A percentile compares a stretch with the other conserved stretches of the same genome.
Conservation (phyloP, 2,329 filamentous ascomycete genomes). For the Pestalotiopsis sp. region DNA sequence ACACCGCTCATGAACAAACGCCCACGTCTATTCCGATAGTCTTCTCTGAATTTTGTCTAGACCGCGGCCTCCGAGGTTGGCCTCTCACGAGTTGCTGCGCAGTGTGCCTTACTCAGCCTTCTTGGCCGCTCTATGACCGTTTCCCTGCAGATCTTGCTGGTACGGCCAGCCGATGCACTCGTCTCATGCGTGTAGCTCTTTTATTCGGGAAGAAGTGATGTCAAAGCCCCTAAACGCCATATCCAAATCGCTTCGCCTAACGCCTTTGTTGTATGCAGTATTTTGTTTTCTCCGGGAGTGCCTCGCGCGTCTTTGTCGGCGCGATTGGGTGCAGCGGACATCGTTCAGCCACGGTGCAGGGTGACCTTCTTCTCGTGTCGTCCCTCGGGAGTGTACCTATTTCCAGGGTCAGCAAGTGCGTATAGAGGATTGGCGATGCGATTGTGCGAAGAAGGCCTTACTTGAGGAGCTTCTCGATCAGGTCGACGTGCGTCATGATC, state of each 20-base stretch:
- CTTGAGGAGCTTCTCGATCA: conserved; percentile 98
- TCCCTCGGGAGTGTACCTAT: conserved; percentile 65
- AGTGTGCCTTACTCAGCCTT: not conserved
- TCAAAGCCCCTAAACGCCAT: not conserved
- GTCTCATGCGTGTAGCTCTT: not conserved
- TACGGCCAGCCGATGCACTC: not conserved
- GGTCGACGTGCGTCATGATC: conserved; percentile 99
- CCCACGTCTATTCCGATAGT: not conserved
- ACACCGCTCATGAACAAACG: conserved; percentile 5
- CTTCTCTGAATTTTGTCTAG: not conserved
- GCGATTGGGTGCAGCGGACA: not conserved
- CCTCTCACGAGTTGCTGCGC: not conserved
- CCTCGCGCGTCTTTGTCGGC: not conserved
- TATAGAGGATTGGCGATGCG: not conserved
- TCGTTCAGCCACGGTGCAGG: conserved; percentile 30
- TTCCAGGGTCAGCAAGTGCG: conserved; percentile 19
- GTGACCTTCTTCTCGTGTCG: conserved; percentile 64
- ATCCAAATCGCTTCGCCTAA: conserved; percentile 27
- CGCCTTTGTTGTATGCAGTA: conserved; percentile 32
- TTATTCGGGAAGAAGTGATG: not conserved
- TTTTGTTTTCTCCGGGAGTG: not conserved
- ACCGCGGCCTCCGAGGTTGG: not conserved
- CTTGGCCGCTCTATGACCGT: not conserved
- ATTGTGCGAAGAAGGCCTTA: conserved; percentile 46
- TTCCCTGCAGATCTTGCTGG: not conserved